phyloP scores from a whole-genome alignment of 108 stramenopile species.

The Aurantiochytrium sp. region DNA sequence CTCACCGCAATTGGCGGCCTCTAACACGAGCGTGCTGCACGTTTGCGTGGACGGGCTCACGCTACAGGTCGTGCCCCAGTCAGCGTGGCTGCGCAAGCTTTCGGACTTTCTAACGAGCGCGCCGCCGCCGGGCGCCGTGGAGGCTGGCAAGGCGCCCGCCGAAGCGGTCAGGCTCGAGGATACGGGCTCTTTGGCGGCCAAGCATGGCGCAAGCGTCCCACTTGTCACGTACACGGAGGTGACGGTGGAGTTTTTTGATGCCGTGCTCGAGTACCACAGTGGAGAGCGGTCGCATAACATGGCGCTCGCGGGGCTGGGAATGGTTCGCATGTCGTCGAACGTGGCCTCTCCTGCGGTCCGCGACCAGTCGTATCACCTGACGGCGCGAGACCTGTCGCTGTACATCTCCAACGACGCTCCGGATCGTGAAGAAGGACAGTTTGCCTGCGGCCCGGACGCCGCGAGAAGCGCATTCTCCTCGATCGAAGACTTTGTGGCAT shows the following conservation, averaged over 20 bases:
- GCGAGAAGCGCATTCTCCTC: not conserved
- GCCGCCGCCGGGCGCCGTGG: not conserved
- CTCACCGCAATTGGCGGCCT: not conserved
- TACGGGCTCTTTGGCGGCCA: too few species aligned
- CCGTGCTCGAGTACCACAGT: not conserved
- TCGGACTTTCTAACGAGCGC: not conserved
- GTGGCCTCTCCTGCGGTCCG: not conserved
- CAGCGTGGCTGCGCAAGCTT: not conserved
- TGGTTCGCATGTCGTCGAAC: constrained; percentile 20
- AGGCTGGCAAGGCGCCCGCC: not conserved
- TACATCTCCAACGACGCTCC: constrained; percentile 1
- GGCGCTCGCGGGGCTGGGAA: not conserved
- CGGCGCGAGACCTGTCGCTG: not conserved
- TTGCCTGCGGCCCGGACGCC: not conserved
- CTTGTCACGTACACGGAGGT: not conserved
- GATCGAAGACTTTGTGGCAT: not conserved
- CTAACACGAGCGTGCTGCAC: not conserved
- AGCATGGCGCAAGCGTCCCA: not conserved
- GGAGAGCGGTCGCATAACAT: not conserved
- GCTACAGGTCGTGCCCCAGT: not conserved
- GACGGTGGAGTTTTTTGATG: constrained; percentile 4
- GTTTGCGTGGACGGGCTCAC: not conserved
- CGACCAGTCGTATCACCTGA: not conserved
- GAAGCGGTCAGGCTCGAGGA: too few species aligned
- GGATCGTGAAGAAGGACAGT: not conserved